A percentile compares a stretch with the other conserved stretches of the same genome.
phyloP scores from a whole-genome alignment of 2,329 filamentous ascomycete species.

The Phyllosticta paracitricarpa region DNA sequence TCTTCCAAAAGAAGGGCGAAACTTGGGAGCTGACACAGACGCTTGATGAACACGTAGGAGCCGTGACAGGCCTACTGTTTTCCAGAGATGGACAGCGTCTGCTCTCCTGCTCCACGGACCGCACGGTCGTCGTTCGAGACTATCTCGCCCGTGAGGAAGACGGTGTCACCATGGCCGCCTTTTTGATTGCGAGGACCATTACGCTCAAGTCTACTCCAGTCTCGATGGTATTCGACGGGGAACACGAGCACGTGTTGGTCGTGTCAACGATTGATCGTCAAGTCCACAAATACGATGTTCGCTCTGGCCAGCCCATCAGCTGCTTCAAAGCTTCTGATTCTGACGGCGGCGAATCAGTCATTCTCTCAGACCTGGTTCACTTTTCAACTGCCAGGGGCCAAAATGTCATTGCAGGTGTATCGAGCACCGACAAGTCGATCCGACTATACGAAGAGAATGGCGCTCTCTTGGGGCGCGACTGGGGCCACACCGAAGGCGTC shows the following conservation, averaged over 20 bases:
- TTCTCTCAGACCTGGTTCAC: slow-evolving; percentile 67
- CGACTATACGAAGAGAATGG: slow-evolving; percentile 80
- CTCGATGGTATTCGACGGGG: slow-evolving; percentile 64
- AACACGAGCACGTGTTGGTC: slow-evolving; percentile 46
- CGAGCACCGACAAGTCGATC: slow-evolving; percentile 92
- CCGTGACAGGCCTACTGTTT: slow-evolving; percentile 69
- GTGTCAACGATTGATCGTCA: slow-evolving; percentile 54
- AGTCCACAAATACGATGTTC: slow-evolving; percentile 50
- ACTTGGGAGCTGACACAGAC: slow-evolving; percentile 77
- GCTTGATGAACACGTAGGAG: slow-evolving; percentile 79
- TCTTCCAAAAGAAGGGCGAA: slow-evolving; percentile 58
- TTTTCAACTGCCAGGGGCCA: slow-evolving; percentile 46
- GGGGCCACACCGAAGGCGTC: slow-evolving; percentile 90
- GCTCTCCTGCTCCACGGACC: slow-evolving; percentile 79
- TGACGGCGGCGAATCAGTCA: slow-evolving; percentile 68
- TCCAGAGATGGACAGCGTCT: slow-evolving; percentile 60
- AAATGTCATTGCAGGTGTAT: slow-evolving; percentile 73
- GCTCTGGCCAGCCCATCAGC: slow-evolving; percentile 57
- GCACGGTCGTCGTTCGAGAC: slow-evolving; percentile 76
- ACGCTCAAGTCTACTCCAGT: slow-evolving; percentile 78
- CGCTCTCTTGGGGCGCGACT: slow-evolving; percentile 73
- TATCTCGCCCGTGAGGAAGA: slow-evolving; percentile 59
- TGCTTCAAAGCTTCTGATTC: slow-evolving; percentile 79
- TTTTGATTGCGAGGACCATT: slow-evolving; percentile 65
- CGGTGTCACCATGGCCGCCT: slow-evolving; percentile 54